Base-by-base conservation (phyloP, 1,284 basidiomycete genomes). In the Ganoderma leucocontextum region DNA sequence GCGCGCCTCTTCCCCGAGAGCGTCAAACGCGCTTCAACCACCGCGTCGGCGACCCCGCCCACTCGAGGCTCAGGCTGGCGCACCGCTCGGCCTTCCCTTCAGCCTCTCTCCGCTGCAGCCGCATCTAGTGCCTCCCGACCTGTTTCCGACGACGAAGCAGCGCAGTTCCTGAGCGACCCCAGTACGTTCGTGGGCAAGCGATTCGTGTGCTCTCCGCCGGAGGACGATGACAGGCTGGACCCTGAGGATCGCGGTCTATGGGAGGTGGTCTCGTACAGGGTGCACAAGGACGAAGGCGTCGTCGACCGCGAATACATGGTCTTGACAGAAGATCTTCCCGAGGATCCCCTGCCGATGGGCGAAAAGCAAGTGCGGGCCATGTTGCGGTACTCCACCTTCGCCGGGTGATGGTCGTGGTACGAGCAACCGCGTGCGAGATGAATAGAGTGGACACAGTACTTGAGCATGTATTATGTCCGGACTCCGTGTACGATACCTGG, bases 271-370 rank as follows among this genome's bases (percentile, higher is more conserved):
- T 69, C 68, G 62, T 69, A 61, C 47, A 63, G 55, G 36, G 39
- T 58, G 15, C 68, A 62, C n/a, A 53, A 49, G 64, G 44, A 17
- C 9, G 64, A 63, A 19, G 64, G 49, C 6, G 39, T 19, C 25
- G n/a, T 66, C 19, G 64, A 69, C 33, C 57, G 65, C 58, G 68
- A 69, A 57, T 69, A 62, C 39, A 41, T 19, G 47, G 41, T 69
- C 13, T 9, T 42, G 38, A n/a, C 63, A 10, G 64, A 63, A 39
- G 64, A 39, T n/a, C 15, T 60, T 19, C 61, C 42, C 22, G 64
- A 36, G 9, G 62, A 38, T 2, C 29, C 47, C 1, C 10, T 69
- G 22, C 68, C 64, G 9, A 66, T 66, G 68, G 64, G 41, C 15
- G 61, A 25, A 15, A 41, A 63, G 39, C 49, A 66, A 8, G 52